Percentiles rank a stretch among this genome's conserved stretches.
Conservation (phyloP, 2,329 filamentous ascomycete genomes). For the Aspergillus tamarii region DNA sequence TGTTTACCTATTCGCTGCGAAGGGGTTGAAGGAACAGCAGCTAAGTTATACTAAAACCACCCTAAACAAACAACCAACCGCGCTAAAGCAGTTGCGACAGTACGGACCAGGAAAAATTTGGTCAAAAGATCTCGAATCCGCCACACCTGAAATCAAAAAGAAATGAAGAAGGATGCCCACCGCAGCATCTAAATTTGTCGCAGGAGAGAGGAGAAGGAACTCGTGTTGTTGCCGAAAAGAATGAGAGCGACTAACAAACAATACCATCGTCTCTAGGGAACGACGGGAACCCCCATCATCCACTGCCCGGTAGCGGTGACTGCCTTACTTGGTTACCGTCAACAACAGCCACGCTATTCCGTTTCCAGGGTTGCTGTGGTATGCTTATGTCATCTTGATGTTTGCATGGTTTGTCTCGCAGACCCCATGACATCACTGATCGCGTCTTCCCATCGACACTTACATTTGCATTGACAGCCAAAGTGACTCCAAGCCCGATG, state of each 20-base stretch:
- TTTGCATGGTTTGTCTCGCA: constrained; percentile 24
- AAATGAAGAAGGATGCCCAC: neutral
- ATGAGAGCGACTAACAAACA: constrained; percentile 11
- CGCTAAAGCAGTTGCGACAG: constrained; percentile 16
- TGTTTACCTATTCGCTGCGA: constrained; percentile 27
- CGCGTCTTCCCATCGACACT: constrained; percentile 30
- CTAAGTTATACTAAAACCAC: constrained; percentile 26
- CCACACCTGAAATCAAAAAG: neutral
- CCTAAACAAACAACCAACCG: constrained; percentile 31
- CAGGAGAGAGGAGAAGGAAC: constrained; percentile 17
- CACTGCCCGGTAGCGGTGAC: constrained; percentile 8
- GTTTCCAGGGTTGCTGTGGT: constrained; percentile 17
- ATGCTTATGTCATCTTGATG: constrained; percentile 22
- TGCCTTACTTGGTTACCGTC: constrained; percentile 27
- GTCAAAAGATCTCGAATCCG: neutral
- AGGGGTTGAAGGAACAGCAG: constrained; percentile 19
- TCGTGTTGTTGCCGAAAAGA: neutral
- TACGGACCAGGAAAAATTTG: neutral
- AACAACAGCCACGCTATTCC: constrained; percentile 25
- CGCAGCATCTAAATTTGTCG: constrained; percentile 1
- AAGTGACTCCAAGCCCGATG: neutral
- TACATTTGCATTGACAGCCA: constrained; percentile 3
- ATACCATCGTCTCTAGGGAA: constrained; percentile 11
- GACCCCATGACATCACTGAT: constrained; percentile 30
- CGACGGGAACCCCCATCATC: neutral